Evolutionary conservation across 768 basidiomycete genomes (phyloP).

Genomic region (Astraeus odoratus): DNA sequence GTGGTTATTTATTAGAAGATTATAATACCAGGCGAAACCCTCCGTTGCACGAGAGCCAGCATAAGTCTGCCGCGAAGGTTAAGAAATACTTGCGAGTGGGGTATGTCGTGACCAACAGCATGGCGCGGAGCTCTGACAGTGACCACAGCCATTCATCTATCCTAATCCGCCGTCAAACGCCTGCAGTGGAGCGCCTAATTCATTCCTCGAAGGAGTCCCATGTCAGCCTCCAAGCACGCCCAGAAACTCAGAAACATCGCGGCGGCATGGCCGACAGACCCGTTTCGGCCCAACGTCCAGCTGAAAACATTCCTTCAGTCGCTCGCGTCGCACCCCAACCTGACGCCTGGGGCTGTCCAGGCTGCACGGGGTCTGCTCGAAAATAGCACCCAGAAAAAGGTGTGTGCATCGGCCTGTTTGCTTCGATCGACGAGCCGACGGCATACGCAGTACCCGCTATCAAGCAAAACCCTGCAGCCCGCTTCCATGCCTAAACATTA

Average conservation of each 20-base stretch:
- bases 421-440: conserved; percentile 11
- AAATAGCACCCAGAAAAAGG: conserved; percentile 54
- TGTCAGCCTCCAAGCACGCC: conserved; percentile 32
- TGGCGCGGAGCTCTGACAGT: no score
- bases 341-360: conserved; percentile 54
- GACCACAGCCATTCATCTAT: no score
- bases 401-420: conserved; percentile 21
- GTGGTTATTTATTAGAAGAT: no score
- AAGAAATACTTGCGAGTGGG: no score
- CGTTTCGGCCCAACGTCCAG: conserved; percentile 73
- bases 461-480: conserved; percentile 57
- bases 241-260: conserved; percentile 52
- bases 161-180: no score
- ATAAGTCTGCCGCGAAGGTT: no score
- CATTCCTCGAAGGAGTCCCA: no score
- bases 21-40: no score
- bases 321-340: conserved; percentile 59
- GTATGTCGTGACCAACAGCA: no score
- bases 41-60: no score
- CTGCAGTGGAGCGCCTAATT: no score
- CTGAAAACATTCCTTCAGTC: conserved; percentile 58
- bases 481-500: conserved; percentile 71
- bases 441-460: conserved; percentile 52
- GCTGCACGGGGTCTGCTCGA: conserved; percentile 50
- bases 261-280: conserved; percentile 60